Base-by-base conservation (phyloP, 768 basidiomycete species). In the Phaeotremella skinneri region DNA sequence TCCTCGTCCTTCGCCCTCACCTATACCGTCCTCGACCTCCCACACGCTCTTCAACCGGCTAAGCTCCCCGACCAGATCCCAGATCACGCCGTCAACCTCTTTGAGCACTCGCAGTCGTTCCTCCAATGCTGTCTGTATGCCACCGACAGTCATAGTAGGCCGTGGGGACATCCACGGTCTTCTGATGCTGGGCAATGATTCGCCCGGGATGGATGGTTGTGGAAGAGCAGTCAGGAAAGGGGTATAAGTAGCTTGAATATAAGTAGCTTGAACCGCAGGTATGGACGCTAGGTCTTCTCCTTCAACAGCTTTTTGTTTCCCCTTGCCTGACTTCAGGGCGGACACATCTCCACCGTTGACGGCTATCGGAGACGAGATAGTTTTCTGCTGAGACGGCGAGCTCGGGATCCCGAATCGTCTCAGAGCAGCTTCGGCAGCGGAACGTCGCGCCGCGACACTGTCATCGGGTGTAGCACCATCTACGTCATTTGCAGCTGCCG, bases 71-170 rank as follows among this genome's bases (percentile, higher is more conserved):
- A 90, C 82, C 67, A 90, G 86, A 20, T 82, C 81, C 70, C 84
- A 84, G n/a, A 91, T 80, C 2, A 85, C 82, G 34, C 80, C 80
- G 37, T 90, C 89, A 37, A 93, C 87, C 17, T 85, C 83, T 76
- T 91, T 86, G 34, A 97, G 78, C 37, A 90, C 82, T 42, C 85
- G 81, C 61, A 97, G 76, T 55, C 90, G 83, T 67, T 91, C 90
- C 64, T 92, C 89, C 49, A 96, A 87, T 64, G 89, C 87, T 54
- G 88, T 80, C 26, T 89, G 90, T 20, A 14, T 45, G 13, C 7
- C 11, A 45, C 43, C 43, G 21, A 14, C 6, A 7, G 37, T 34
- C 16, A 9, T 50, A 14, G 21, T n/a, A 23, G 11, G 14, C 17
- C 23, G 29, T 14, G 20, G 86, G 71, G 26, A 68, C 78, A 62